Conservation (phyloP, 1,284 basidiomycete genomes). For the Fomitopsis betulina region DNA sequence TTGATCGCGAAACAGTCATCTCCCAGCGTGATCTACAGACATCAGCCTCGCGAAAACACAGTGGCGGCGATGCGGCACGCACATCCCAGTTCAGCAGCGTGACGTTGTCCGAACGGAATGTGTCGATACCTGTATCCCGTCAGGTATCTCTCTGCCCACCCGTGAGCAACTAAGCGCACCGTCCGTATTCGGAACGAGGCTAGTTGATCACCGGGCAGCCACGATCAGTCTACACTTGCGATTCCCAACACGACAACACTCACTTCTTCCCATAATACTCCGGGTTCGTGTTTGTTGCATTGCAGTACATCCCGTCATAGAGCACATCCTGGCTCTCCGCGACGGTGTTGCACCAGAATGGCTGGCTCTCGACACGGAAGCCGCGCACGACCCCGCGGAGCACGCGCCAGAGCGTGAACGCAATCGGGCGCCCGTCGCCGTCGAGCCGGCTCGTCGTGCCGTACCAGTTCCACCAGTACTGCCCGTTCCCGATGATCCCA, state of each 20-base stretch:
- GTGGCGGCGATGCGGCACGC: neutral
- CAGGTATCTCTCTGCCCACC: neutral
- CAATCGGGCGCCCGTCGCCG: constrained; percentile 59
- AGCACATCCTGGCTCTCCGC: constrained; percentile 48
- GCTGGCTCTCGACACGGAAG: constrained; percentile 55
- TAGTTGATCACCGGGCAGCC: constrained; percentile 15
- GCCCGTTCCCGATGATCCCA: constrained; percentile 63
- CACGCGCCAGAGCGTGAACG: constrained; percentile 50
- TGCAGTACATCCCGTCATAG: constrained; percentile 60
- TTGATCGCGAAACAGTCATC: constrained; percentile 67
- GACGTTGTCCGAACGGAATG: constrained; percentile 51
- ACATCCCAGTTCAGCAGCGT: constrained; percentile 51
- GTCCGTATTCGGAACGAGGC: constrained; percentile 63
- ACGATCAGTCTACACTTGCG: neutral
- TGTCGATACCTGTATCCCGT: constrained; percentile 44
- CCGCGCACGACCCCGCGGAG: constrained; percentile 43
- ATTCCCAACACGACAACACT: constrained; percentile 12
- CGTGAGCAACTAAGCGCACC: constrained; percentile 26
- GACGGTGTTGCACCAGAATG: constrained; percentile 64
- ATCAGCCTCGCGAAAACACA: neutral
- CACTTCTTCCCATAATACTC: constrained; percentile 44
- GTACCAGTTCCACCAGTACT: constrained; percentile 48
- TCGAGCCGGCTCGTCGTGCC: constrained; percentile 31
- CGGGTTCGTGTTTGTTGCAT: constrained; percentile 58
- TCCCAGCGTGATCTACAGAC: constrained; percentile 43